A percentile compares a stretch with the other conserved stretches of the same genome.
phyloP scores from a whole-genome alignment of 73 alveolate species.

The Paramecium caudatum region DNA sequence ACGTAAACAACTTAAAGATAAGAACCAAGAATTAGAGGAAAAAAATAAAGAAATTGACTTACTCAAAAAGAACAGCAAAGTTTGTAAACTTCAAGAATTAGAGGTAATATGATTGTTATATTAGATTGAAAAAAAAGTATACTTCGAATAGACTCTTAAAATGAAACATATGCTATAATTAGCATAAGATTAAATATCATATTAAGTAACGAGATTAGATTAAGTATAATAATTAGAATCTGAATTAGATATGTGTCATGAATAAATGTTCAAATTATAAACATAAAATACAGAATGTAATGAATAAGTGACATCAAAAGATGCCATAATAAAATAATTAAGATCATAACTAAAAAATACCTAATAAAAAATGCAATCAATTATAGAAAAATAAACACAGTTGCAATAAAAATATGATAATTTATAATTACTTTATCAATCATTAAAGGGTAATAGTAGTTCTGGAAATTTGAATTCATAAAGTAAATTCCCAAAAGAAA shows the following conservation, averaged over 20 bases:
- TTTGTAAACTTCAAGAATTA: slow-evolving; percentile 29
- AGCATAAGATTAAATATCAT: slow-evolving; percentile 40
- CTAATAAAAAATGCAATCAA: background rate
- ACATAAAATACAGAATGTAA: background rate
- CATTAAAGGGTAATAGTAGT: background rate
- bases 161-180: slow-evolving; percentile 51
- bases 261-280: background rate
- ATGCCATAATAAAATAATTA: background rate
- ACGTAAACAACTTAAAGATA: background rate
- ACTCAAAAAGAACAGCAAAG: slow-evolving; percentile 20
- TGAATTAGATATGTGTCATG: slow-evolving; percentile 44
- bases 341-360: background rate
- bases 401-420: slow-evolving; percentile 4
- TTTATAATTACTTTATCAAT: slow-evolving; percentile 7
- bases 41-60: slow-evolving; percentile 12
- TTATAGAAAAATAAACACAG: background rate
- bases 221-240: background rate
- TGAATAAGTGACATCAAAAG: background rate
- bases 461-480: background rate
- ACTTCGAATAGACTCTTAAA: slow-evolving; percentile 39
- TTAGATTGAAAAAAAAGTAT: slow-evolving; percentile 39
- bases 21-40: slow-evolving; percentile 42
- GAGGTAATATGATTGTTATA: background rate
- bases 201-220: background rate
- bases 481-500: background rate